These are phyloP conservation scores for Paratrypanosoma confusum DNA, from an alignment of 208 protist genomes.

Conservation along the genomic window DNA sequence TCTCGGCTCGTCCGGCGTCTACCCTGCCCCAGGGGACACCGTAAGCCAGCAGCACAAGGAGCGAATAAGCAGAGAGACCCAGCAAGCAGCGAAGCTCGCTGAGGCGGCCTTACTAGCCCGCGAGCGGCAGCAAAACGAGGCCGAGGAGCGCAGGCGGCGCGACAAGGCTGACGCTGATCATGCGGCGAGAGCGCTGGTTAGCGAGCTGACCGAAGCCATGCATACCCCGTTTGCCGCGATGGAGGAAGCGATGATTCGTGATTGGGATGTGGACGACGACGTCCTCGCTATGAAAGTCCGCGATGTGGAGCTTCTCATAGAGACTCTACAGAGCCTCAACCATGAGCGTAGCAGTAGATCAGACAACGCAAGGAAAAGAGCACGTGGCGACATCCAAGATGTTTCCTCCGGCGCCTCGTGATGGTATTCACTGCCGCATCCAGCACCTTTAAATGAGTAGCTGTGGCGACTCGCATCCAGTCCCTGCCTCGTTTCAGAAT, in stretches of 20 bases:
- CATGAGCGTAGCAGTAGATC: neutral
- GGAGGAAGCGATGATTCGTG: constrained; percentile 49
- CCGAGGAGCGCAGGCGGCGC: constrained; percentile 13
- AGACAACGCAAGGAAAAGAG: too few species aligned
- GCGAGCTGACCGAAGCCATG: constrained; percentile 46
- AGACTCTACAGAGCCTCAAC: constrained; percentile 17
- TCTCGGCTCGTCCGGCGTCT: too few species aligned
- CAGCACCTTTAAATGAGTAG: too few species aligned
- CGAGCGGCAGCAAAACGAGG: constrained; percentile 23
- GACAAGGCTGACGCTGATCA: constrained; percentile 25
- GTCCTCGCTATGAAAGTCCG: constrained; percentile 44
- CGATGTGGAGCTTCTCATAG: constrained; percentile 42
- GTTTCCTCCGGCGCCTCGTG: too few species aligned
- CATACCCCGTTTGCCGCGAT: constrained; percentile 55
- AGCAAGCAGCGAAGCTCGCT: constrained; percentile 38
- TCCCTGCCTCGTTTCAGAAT: too few species aligned
- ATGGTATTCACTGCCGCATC: too few species aligned
- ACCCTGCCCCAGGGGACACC: too few species aligned
- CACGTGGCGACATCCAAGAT: too few species aligned
- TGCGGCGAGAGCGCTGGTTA: constrained; percentile 26
- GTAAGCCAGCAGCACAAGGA: constrained; percentile 3
- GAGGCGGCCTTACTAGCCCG: constrained; percentile 35
- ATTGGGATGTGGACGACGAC: constrained; percentile 67
- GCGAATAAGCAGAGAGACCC: constrained; percentile 17
- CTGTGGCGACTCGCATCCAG: too few species aligned